Evolutionary conservation across 169 alveolate species (phyloP).

Genomic region (Plasmodium sp.): DNA sequence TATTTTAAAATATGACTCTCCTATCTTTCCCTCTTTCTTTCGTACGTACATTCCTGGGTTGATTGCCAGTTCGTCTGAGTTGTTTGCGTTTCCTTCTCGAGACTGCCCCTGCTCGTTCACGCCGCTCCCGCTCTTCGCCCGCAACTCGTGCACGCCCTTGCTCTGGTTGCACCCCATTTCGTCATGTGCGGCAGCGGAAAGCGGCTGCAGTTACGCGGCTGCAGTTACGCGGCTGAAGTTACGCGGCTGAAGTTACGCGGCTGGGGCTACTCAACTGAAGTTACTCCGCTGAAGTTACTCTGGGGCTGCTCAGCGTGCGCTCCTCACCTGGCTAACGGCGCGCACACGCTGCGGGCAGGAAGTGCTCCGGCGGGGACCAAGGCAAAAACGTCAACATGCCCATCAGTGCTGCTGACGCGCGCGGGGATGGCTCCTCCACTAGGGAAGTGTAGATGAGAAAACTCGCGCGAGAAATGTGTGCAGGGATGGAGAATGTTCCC

Average conservation of each 20-base stretch:
- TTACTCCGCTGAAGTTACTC: neutral
- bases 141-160: conserved; percentile 1
- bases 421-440: neutral
- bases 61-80: conserved; percentile 27
- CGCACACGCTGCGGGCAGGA: too few relatives aligned
- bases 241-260: neutral
- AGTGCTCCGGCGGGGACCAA: neutral
- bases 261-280: too few relatives aligned
- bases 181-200: neutral
- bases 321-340: neutral
- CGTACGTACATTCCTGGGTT: conserved; percentile 77
- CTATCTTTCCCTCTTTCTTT: conserved; percentile 79
- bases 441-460: neutral
- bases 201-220: neutral
- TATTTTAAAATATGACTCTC: conserved; percentile 86
- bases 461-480: neutral
- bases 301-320: neutral
- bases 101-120: neutral
- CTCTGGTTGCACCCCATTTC: conserved; percentile 68
- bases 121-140: neutral
- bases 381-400: neutral
- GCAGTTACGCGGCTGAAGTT: neutral
- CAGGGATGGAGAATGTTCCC: too few relatives aligned
- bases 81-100: neutral
- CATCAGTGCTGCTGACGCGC: neutral